phyloP scores from a whole-genome alignment of 495 filamentous ascomycete genomes.

The Annulohypoxylon moriforme region DNA sequence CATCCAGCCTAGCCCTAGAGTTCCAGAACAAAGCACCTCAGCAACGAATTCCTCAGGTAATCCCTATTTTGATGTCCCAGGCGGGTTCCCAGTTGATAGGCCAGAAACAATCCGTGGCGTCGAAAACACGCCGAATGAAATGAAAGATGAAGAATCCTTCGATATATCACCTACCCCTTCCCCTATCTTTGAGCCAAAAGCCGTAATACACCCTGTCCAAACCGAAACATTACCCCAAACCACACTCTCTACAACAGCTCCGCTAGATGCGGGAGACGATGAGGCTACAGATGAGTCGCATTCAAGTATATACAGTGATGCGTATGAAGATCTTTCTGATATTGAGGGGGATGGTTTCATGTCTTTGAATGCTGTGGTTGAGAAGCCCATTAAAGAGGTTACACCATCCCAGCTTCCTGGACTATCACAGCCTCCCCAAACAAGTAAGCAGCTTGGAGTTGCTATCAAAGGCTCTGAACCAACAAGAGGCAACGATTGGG shows the following conservation, averaged over 20 bases:
- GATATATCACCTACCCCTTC: neutral
- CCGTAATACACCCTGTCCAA: constrained; percentile 26
- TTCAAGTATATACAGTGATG: constrained; percentile 86
- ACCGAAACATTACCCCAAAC: constrained; percentile 35
- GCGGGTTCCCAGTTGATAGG: constrained; percentile 57
- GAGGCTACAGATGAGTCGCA: constrained; percentile 38
- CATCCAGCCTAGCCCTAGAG: constrained; percentile 50
- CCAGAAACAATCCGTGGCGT: constrained; percentile 34
- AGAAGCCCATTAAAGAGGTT: constrained; percentile 60
- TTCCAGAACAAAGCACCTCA: constrained; percentile 13
- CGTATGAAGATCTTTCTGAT: constrained; percentile 79
- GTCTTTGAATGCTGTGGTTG: constrained; percentile 85
- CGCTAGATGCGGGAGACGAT: constrained; percentile 12
- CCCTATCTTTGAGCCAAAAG: constrained; percentile 39
- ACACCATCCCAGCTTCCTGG: constrained; percentile 19
- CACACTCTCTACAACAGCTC: constrained; percentile 36
- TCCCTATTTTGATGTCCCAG: constrained; percentile 55
- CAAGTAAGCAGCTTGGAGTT: constrained; percentile 6
- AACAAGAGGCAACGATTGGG: constrained; percentile 62
- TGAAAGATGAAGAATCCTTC: neutral
- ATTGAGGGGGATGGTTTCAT: constrained; percentile 78
- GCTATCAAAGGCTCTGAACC: neutral
- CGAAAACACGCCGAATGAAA: neutral
- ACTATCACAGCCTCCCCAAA: neutral
- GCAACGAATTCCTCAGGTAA: constrained; percentile 19